Conservation (phyloP, 2,329 filamentous ascomycete species). For the Emergomyces orientalis region DNA sequence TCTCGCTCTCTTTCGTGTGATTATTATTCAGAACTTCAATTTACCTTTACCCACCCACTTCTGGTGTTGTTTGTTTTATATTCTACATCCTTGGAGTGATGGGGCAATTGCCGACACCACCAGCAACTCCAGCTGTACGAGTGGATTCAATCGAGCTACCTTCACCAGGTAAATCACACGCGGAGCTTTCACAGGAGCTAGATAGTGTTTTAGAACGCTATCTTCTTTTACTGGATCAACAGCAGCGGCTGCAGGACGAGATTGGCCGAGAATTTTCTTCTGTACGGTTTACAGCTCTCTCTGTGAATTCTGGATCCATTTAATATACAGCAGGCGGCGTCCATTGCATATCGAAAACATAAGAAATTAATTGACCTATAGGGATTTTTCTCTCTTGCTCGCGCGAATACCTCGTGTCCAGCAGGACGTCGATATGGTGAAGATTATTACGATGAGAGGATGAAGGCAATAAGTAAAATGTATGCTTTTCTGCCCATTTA, state of each 20-base stretch:
- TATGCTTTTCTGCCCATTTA: constrained; percentile 15
- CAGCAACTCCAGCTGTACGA: constrained; percentile 18
- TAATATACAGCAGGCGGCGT: not conserved
- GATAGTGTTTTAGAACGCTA: constrained; percentile 37
- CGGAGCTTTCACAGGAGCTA: constrained; percentile 27
- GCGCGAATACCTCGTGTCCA: constrained; percentile 40
- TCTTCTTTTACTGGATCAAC: constrained; percentile 35
- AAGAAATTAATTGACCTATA: constrained; percentile 18
- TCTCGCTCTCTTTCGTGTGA: not conserved
- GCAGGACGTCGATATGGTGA: constrained; percentile 39
- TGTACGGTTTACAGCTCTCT: constrained; percentile 22
- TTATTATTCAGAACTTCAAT: not conserved
- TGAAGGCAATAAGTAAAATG: constrained; percentile 40
- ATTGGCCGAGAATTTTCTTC: constrained; percentile 32
- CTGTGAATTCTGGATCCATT: not conserved
- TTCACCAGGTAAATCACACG: constrained; percentile 14
- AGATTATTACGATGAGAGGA: constrained; percentile 43
- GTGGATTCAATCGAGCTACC: constrained; percentile 14
- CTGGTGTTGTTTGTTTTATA: not conserved
- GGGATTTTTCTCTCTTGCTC: constrained; percentile 41
- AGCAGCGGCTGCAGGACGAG: constrained; percentile 33
- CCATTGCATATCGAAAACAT: not conserved
- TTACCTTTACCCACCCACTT: not conserved
- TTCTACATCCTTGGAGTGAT: not conserved
- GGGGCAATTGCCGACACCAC: constrained; percentile 14